Base-by-base conservation (phyloP, 2,329 filamentous ascomycete genomes). In the Pseudopyricularia javanii region DNA sequence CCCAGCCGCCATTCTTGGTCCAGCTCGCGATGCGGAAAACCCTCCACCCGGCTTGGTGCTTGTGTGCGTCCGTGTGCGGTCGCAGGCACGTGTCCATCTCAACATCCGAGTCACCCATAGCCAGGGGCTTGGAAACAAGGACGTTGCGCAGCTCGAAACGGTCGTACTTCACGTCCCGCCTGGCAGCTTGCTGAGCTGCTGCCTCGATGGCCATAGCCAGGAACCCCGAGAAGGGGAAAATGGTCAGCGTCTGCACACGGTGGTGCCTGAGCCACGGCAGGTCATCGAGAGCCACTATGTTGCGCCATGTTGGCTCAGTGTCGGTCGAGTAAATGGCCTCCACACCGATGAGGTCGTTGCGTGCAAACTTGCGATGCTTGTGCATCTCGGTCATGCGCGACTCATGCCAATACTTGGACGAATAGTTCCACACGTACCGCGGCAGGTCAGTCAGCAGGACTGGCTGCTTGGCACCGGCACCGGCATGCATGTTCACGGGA, bases 221-320 rank as follows among this genome's bases (percentile, higher is more conserved):
- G 51, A 73, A 76, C 3, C 74, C 79, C 2, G 75, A 70, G 32
- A 78, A 69, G 28, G 80, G 77, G 60, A 78, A 81, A 32, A 80
- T 72, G 2, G 71, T 73, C 32, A 79, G 63, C 12, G 73, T 76
- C 58, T 82, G 77, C 62, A 83, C 75, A 53, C 66, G 66, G 64
- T 83, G 80, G 57, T 82, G 75, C 47, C 75, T 69, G 7, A 80
- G 67, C 68, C 82, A 83, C 1, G 82, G 76, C 0, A 76, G 59
- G 54, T 77, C 73, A 35, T 75, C 71, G 0, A 71, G 57, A 12
- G 67, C 66, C 28, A 78, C 60, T 30, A 73, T 66, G 54, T 74
- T 75, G 40, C 74, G 67, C 75, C 75, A 78, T 0, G 64, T 70
- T 0, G 72, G 72, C 57, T 75, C 71, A 2, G 69, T 56, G 9